Evolutionary conservation across 2,329 filamentous ascomycete genomes (phyloP), one percentile per base, ranked within the genome.

Genomic region (Paraphaeosphaeria sporulosa): DNA sequence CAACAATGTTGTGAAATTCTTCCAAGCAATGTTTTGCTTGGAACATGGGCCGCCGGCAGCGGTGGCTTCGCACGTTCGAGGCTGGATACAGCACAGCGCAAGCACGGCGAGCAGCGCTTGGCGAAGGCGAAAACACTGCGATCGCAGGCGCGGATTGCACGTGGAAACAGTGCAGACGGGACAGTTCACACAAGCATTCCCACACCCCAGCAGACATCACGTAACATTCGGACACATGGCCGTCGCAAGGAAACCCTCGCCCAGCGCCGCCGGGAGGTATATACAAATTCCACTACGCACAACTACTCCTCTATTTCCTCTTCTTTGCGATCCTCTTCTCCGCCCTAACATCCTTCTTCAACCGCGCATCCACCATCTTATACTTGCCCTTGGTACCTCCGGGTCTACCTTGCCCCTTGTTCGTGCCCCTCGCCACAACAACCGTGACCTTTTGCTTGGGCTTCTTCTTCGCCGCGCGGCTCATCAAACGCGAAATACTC

Each of bases 271-370:
- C 6, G 25, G 23, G 12, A 23, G 19, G 19, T 44, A 44, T 23
- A 44, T 44, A 21, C 19, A 21, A 23, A 3, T 17, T 23, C n/a
- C 19, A 13, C 9, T 23, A 21, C 19, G 3, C 19, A 13, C 21
- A 21, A 44, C 7, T 4, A n/a, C 8, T 23, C n/a, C 1, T 44
- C 42, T 56, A 73, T 76, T 87, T 87, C 82, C 87, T 89, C 81
- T 89, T 91, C 84, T 96, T 93, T 75, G 86, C 85, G 64, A 87
- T 74, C 73, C 94, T 87, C 87, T 97, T 97, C 79, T 94, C 85
- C 2, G 91, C 93, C 76, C 93, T 84, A 57, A 95, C 86, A 83
- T 98, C 95, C 89, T 97, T 98, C 88, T 97, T 97, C 88, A 97
- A 88, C 69, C 95, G 86, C 15, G 92, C 83, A 81, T 98, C 94